Conservation (phyloP, 306 rosid genomes). For the Sechiopsis laciniata region DNA sequence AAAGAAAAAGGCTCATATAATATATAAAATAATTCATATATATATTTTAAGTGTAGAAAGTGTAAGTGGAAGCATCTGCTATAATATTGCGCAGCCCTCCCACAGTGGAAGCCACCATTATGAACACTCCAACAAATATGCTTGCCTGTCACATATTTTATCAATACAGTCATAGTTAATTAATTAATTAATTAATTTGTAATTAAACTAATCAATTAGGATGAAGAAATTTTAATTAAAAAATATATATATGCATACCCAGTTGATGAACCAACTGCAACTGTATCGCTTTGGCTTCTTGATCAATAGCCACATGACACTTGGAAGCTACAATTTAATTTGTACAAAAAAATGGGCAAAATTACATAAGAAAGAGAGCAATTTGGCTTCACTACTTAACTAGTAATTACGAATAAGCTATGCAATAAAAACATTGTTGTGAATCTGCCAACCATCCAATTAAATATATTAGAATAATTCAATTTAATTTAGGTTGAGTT, state of each 20-base stretch:
- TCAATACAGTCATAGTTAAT: not conserved
- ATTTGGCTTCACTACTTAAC: too few relatives aligned
- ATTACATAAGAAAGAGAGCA: too few relatives aligned
- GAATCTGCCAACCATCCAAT: too few relatives aligned
- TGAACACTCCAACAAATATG: constrained; percentile 68
- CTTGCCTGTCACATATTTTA: constrained; percentile 35
- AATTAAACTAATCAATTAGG: not conserved
- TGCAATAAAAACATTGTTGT: too few relatives aligned
- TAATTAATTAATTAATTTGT: not conserved
- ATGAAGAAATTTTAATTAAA: not conserved
- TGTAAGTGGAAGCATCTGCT: constrained; percentile 75
- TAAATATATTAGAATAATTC: too few relatives aligned
- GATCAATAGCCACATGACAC: constrained; percentile 80
- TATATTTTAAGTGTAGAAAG: constrained; percentile 55
- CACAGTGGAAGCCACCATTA: constrained; percentile 82
- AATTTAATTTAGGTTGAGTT: too few relatives aligned
- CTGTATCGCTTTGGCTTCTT: constrained; percentile 83
- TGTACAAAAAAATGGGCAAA: not conserved
- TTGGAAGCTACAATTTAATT: constrained; percentile 64
- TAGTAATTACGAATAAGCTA: too few relatives aligned
- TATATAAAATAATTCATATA: not conserved
- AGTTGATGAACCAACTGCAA: constrained; percentile 74
- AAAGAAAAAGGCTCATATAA: not conserved
- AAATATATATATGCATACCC: constrained; percentile 41
- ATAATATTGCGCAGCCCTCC: constrained; percentile 84